Base-by-base conservation (phyloP, 305 asterid species). In the Withania somnifera region DNA sequence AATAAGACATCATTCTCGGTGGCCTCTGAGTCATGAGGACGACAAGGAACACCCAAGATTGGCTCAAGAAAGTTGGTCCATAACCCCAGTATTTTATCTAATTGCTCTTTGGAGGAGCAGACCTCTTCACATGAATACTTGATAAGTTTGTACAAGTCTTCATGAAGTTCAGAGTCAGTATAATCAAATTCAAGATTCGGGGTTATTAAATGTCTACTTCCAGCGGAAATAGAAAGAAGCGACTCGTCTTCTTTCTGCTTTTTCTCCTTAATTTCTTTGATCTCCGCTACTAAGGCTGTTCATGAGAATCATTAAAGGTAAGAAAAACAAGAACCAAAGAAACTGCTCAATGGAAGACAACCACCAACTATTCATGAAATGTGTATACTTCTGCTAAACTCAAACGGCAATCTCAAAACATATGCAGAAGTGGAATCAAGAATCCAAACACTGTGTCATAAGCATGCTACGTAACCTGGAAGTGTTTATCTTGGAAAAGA, bases 51-150 rank as follows among this genome's bases (percentile, higher is more conserved):
- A 78, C 95, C 98, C 85, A 97, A 83, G 84, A 97, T 88, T 45
- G 93, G 97, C 91, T 97, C 99, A 81, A 97, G 87, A 87, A 95
- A 95, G 81, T 90, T 87, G 78, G 95, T 92, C 98, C 98, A 97
- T 78, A 95, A 91, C 87, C 92, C 88, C 93, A 95, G 83, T 81
- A 93, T 91, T 84, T 92, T 95, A 83, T 89, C 90, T 53, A 88
- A 79, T 85, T 97, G 98, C 82, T 97, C 99, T 89, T 95, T 92
- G 19, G 95, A 89, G 60, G 99, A 89, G 90, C 97, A 95, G 84
- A 97, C 89, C 90, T 97, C 99, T 85, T 97, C 97, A 84, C 97
- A 93, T 1, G 98, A 97, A 88, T 92, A 95, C 86, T 89, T 91
- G 80, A 97, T 89, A 79, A 97, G 95, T 88, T 91, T 92, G 82